These are phyloP conservation scores for Fusarium abutilonis DNA, from an alignment of 2,329 filamentous ascomycete species.

Conservation along the genomic window DNA sequence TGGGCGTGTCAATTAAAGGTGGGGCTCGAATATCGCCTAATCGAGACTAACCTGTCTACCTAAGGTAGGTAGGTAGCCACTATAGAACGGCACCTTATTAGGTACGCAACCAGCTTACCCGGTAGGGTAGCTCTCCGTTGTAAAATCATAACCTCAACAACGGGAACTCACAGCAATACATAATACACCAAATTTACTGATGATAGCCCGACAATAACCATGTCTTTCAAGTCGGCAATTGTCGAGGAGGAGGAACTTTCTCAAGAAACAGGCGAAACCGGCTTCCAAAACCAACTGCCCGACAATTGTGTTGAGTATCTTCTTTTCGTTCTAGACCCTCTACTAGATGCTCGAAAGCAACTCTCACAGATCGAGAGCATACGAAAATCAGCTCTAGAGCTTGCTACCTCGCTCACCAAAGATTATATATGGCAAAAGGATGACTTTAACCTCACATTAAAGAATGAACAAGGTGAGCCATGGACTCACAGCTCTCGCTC, in stretches of 20 bases:
- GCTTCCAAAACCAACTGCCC: conserved; percentile 58
- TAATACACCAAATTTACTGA: neutral
- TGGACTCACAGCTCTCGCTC: conserved; percentile 1
- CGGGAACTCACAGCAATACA: neutral
- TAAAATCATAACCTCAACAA: conserved; percentile 7
- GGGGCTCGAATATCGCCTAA: conserved; percentile 9
- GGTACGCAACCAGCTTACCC: conserved; percentile 16
- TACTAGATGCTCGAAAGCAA: conserved; percentile 63
- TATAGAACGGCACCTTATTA: too few relatives aligned
- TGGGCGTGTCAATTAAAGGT: conserved; percentile 19
- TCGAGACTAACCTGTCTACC: conserved; percentile 19
- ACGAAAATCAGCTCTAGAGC: conserved; percentile 71
- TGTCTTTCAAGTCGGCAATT: conserved; percentile 20
- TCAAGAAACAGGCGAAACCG: neutral
- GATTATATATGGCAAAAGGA: conserved; percentile 98
- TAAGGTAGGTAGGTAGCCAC: too few relatives aligned
- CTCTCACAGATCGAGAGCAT: conserved; percentile 75
- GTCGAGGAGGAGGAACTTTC: conserved; percentile 1
- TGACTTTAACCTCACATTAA: conserved; percentile 74
- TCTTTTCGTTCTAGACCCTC: conserved; percentile 74
- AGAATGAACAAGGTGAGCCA: conserved; percentile 64
- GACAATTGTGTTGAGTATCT: conserved; percentile 90
- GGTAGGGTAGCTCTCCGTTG: conserved; percentile 21
- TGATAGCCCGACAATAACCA: neutral
- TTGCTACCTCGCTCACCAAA: conserved; percentile 73